Evolutionary conservation across 1,139 yeast genomes (phyloP), one percentile per base, ranked within the genome.

Genomic region (Candida tetrigidarum): DNA sequence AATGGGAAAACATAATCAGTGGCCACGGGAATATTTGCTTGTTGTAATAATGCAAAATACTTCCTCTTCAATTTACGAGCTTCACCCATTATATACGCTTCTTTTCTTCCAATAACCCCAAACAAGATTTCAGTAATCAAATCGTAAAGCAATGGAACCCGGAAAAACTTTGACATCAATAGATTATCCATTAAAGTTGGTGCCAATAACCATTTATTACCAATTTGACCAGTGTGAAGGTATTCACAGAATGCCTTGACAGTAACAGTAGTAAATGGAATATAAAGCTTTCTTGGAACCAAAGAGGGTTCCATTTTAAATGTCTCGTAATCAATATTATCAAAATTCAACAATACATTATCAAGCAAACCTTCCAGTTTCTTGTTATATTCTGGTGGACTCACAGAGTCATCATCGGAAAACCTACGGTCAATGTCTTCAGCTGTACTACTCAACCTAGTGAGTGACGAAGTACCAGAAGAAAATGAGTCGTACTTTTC

Each of bases 211-310:
- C 92, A 86, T 54, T 80, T 83, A 47, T 84, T 81, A 27, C 89
- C 90, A 27, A 86, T 79, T 62, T 86, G 91, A 1, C 93, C 95
- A 6, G 92, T 86, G 56, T 84, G 85, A 49, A 86, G 70, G 60
- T 81, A 86, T 56, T 86, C 93, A 36, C 86, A 71, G 53, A 86
- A 79, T 1, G 89, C 90, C 46, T 73, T 74, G 9, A 86, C 79
- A 0, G 89, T 77, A 1, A 67, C 60, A 1, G 85, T 80, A 2
- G 83, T 63, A 65, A 83, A 84, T 5, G 95, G 93, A 50, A 86
- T 60, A 54, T 83, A 86, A 26, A 86, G 60, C 16, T 82, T 75
- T 48, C 95, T 71, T 12, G 95, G 93, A 30, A 84, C 74, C 45
- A 81, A 67, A 28, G 83, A 64, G 1, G 88, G 84, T 50, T 83